Base-by-base conservation (phyloP, 805 yeast genomes). In the Candida loeiensis region DNA sequence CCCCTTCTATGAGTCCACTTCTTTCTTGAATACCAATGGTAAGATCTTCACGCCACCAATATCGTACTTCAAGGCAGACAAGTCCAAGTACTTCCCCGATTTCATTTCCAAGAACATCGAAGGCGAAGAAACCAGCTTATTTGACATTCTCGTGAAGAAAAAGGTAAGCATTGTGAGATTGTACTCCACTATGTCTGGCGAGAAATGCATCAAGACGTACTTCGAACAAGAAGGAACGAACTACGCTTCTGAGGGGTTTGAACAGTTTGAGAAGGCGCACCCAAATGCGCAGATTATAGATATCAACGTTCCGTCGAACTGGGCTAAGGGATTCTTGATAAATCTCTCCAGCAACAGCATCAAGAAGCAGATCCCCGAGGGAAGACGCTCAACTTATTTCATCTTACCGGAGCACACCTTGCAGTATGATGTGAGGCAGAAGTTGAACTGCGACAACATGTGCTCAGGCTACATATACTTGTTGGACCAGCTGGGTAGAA, bases 391-490 rank as follows among this genome's bases (percentile, higher is more conserved):
- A 29, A 71, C 67, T 27, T 86, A 84, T 59, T 76, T 87, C 45
- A 66, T 88, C 11, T 71, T 82, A 9, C 77, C 86, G 34, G 77
- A 81, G 25, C 69, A 71, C 25, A 77, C 79, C 12, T 63, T 87
- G 21, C 71, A 80, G 2, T 71, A 74, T 42, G 77, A 71, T 14
- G 61, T 77, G 4, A 76, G 85, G 49, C 79, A 80, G 39, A 59
- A 73, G 18, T 60, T 91, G 25, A 65, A 76, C 36, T 76, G 89
- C 49, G 81, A 80, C 40, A 91, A 91, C 56, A 73, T 77, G 16
- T 85, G 83, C 50, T 78, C 95, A 2, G 98, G 98, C 0, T 89
- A 86, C 55, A 67, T 89, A 8, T 83, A 88, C 48, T 66, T 91
- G 4, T 73, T 93, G 25, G 99, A 93, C 55, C 69, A 69, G 12